Base-by-base conservation (phyloP, 805 yeast genomes). In the Saccharomycopsis sp. region DNA sequence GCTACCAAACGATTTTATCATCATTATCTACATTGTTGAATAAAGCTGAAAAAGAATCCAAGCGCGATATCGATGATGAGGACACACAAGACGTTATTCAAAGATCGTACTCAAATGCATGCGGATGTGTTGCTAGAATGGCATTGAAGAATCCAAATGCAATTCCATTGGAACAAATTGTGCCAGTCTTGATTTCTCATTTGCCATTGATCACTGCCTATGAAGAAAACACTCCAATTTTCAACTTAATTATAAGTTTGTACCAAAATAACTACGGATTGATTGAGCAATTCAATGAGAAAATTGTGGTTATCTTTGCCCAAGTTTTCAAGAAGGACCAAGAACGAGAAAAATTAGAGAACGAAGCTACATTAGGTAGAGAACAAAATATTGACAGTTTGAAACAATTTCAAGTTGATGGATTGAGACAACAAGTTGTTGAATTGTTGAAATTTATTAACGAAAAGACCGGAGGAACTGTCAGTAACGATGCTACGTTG, bases 91-190 rank as follows among this genome's bases (percentile, higher is more conserved):
- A 87, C 53, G 82, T 78, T 49, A 75, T 85, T 55, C 81, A 81
- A 66, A 75, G 95, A 68, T 79, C 94, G 4, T 78, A 77, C 54
- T 96, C 97, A 49, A 93, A 93, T 63, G 96, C 96, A 3, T 83
- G 93, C 63, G 98, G 98, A 36, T 93, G 97, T 74, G 95, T 89
- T 47, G 89, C 96, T 14, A 79, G 98, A 66, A 73, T 93, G 85
- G 75, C 85, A 11, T 68, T 85, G 62, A 81, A 82, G 60, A 75
- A 84, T 61, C 79, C 77, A 56, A 66, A 65, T 31, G 74, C 82
- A 29, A 79, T 89, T 54, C 97, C 97, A 49, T 65, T 87, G 53
- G 78, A 74, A 48, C 88, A 79, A 45, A 76, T 90, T 35, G 68
- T 84, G 19, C 94, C 95, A 40, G 75, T 72, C 20, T 70, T 93